Base-by-base conservation (phyloP, 2,329 filamentous ascomycete genomes). In the Simplicillium sp. region DNA sequence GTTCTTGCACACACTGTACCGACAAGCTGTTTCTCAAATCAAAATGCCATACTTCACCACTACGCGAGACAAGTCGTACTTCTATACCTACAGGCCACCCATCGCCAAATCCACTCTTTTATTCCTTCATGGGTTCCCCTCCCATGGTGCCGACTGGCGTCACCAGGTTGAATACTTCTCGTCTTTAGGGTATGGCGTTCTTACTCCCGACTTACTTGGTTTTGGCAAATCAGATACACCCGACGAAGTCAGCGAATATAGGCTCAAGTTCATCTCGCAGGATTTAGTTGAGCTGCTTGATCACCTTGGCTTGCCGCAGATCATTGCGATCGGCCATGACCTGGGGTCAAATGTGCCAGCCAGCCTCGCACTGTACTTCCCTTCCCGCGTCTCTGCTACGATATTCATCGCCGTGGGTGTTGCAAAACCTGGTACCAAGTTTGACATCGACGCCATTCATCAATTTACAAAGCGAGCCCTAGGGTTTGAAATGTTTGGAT, bases 81-180 rank as follows among this genome's bases (percentile, higher is more conserved):
- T 60, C 18, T 48, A 53, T 38, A 49, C 32, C 4, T 31, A 54
- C 3, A 50, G 46, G 4, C 34, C 50, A 3, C 44, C 39, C 1
- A 18, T 45, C 1, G 39, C 34, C 7, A 41, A 49, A 7, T 46
- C 54, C 4, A 68, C 66, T 0, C 50, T 73, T 4, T 53, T 74
- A 12, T 57, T 73, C 41, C 56, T 73, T 11, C 70, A 73, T 45
- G 68, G 70, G 29, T 69, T 70, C 38, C 68, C 69, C 20, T 69
- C 66, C 4, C 65, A 63, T 29, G 54, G 59, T 11, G 53, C 58
- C 29, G 68, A 72, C 53, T 73, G 67, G 63, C 42, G 53, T 3
- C 48, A 56, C 40, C 64, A 69, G 41, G 52, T 67, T 4, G 32
- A 41, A 0, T 45, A 57, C 41, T 59, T 71, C 38, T 46, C 51